A percentile compares a stretch with the other conserved stretches of the same genome.
Evolutionary conservation across 2,329 filamentous ascomycete genomes (phyloP).

Genomic region (Cladosporium sp.): DNA sequence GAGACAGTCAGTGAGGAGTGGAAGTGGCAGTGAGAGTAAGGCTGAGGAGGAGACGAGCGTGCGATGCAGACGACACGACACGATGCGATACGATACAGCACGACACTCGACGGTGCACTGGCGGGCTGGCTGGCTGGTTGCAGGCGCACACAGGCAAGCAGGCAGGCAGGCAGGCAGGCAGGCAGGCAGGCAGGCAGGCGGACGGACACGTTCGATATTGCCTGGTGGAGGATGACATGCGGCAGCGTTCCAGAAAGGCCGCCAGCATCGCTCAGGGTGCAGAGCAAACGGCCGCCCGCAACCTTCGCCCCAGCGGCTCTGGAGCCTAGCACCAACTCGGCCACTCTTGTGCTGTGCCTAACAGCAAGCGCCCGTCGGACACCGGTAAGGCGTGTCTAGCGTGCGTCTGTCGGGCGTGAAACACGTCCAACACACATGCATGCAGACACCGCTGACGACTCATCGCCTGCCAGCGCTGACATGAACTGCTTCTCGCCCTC

Average conservation of each 20-base stretch:
- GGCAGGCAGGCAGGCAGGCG: background rate
- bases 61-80: background rate
- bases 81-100: background rate
- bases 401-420: constrained; percentile 3
- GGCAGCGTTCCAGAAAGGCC: background rate
- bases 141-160: background rate
- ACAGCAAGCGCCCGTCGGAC: background rate
- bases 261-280: background rate
- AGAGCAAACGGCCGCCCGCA: constrained; percentile 1
- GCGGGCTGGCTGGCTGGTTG: background rate
- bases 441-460: constrained; percentile 3
- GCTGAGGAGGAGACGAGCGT: background rate
- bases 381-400: background rate
- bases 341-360: background rate
- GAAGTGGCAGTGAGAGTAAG: background rate
- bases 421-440: background rate
- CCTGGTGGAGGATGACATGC: background rate
- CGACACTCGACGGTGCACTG: background rate
- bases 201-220: constrained; percentile 2
- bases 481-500: background rate
- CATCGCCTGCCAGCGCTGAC: background rate
- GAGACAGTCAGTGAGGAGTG: background rate
- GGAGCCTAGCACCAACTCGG: background rate
- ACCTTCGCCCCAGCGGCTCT: background rate
- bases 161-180: background rate